Base-by-base conservation (phyloP, 2,329 filamentous ascomycete species). In the Venturia nashicola region DNA sequence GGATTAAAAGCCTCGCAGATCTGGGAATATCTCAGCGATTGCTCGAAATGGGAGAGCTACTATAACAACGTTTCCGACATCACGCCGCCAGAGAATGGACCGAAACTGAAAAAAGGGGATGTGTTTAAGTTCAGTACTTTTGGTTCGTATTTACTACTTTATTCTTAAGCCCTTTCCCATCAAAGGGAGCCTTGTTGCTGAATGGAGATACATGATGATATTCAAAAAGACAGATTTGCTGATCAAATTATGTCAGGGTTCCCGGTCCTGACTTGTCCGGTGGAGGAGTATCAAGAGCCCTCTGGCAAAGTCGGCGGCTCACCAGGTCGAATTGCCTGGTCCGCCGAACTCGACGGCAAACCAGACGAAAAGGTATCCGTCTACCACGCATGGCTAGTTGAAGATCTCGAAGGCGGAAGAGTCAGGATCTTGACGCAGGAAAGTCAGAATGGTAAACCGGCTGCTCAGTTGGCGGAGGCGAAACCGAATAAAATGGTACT, bases 301-400 rank as follows among this genome's bases (percentile, higher is more conserved):
- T 39, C 23, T 1, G 20, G 46, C 5, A 63, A 65, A 4, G 11
- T 23, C 1, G 61, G 66, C 20, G 32, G 32, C 5, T 4, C 3
- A 8, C 61, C 65, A 12, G 69, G 69, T 8, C 61, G 69, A 12
- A 54, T 71, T 8, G 69, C 69, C 7, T 71, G 69, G 69, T 48
- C 61, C 20, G 68, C 67, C 2, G 34, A 42, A 65, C 32, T 69
- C 54, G 67, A 71, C 51, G 67, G 67, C 23, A 18, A 66, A 6
- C 65, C 64, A 4, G 68, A 69, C 6, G 68, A 71, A n/a, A 68
- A 67, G 2, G 55, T 74, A 27, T 69, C 72, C 39, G 67, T 74
- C 1, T 75, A 74, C 62, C 73, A 74, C 69, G 73, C 73, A 39
- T 74, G 73, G 73, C 32, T 74, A 5, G 67, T 75, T 8, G 71